Conservation (phyloP, 768 basidiomycete species). For the Mycena sanguinolenta region DNA sequence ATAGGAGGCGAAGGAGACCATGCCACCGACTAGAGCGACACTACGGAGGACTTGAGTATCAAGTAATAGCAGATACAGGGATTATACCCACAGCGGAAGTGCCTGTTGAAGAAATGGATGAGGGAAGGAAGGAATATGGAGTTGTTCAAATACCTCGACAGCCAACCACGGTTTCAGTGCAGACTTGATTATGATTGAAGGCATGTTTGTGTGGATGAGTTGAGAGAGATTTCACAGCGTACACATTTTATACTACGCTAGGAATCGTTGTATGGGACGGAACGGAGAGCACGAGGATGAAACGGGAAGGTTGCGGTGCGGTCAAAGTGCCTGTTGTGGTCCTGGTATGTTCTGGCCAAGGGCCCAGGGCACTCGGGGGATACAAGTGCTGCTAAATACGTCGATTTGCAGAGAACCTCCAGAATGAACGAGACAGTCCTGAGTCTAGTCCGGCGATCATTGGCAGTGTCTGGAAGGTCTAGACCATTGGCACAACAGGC, state of each 20-base stretch:
- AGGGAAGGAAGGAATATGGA: slow-evolving; percentile 21
- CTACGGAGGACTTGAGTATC: slow-evolving; percentile 41
- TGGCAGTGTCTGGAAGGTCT: slow-evolving; percentile 13
- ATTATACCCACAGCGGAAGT: slow-evolving; percentile 61
- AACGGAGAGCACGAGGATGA: neutral
- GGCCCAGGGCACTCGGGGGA: neutral
- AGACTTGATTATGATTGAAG: slow-evolving; percentile 17
- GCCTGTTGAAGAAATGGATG: slow-evolving; percentile 51
- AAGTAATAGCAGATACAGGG: neutral
- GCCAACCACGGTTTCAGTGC: slow-evolving; percentile 77
- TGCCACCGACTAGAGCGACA: slow-evolving; percentile 65
- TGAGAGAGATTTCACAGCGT: neutral
- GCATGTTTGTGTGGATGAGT: slow-evolving; percentile 18
- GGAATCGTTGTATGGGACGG: slow-evolving; percentile 19
- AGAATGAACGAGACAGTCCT: neutral
- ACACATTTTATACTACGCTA: slow-evolving; percentile 10
- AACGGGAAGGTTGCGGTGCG: slow-evolving; percentile 9
- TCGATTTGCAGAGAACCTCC: neutral
- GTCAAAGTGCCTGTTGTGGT: slow-evolving; percentile 11
- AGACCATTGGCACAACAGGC: too few species aligned
- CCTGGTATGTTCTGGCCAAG: slow-evolving; percentile 24
- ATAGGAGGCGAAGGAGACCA: slow-evolving; percentile 64
- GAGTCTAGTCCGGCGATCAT: neutral
- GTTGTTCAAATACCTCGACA: slow-evolving; percentile 65
- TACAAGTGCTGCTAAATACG: too few species aligned